Evolutionary conservation across 768 basidiomycete genomes (phyloP).

Genomic region (Psilocybe cubensis): DNA sequence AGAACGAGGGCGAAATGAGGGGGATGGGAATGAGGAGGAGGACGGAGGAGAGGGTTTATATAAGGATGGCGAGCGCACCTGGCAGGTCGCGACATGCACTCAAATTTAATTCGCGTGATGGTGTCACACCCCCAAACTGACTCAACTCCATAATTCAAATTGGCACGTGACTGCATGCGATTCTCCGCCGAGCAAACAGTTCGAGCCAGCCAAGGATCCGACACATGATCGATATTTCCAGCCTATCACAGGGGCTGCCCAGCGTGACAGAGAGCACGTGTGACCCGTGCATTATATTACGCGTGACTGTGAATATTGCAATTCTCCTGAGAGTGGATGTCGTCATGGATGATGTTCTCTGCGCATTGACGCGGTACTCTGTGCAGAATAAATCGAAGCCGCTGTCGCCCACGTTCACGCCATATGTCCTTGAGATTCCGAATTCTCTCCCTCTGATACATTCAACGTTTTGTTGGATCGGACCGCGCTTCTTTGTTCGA

Average conservation of each 20-base stretch:
- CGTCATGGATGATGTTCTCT: slow-evolving; percentile 18
- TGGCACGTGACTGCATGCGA: slow-evolving; percentile 5
- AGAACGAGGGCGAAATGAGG: slow-evolving; percentile 3
- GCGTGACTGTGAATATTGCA: slow-evolving; percentile 2
- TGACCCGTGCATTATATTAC: no score
- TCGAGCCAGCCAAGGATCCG: neutral
- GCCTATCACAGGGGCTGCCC: neutral
- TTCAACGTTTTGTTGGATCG: neutral
- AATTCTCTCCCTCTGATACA: slow-evolving; percentile 5
- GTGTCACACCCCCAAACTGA: slow-evolving; percentile 31
- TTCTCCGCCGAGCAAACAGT: neutral
- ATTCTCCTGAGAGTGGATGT: slow-evolving; percentile 7
- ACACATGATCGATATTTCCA: neutral
- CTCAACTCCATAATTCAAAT: slow-evolving; percentile 19
- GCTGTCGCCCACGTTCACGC: slow-evolving; percentile 6
- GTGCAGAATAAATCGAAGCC: slow-evolving; percentile 1
- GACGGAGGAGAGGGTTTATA: slow-evolving; percentile 32
- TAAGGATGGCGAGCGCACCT: slow-evolving; percentile 29
- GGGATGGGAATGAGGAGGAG: slow-evolving; percentile 12
- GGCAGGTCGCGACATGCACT: slow-evolving; percentile 44
- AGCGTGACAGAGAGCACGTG: no score
- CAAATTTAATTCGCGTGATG: slow-evolving; percentile 37
- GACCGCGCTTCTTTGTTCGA: neutral
- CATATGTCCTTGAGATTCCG: slow-evolving; percentile 9
- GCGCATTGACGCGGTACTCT: slow-evolving; percentile 17